Base-by-base conservation (phyloP, 495 filamentous ascomycete genomes). In the Neurospora cerealis region DNA sequence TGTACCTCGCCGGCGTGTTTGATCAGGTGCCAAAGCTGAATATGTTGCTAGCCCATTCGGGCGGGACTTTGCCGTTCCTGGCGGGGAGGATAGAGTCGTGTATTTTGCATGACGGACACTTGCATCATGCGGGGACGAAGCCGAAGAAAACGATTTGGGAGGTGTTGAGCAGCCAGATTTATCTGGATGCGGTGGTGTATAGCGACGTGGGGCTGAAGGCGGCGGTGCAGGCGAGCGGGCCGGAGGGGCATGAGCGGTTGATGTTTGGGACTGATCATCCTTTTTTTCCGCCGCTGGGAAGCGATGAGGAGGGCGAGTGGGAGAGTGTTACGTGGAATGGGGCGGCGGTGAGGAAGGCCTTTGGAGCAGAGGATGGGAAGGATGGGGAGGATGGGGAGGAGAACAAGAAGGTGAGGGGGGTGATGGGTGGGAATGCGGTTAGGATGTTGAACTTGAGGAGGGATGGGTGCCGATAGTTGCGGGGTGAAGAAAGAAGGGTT, bases 201-300 rank as follows among this genome's bases (percentile, higher is more conserved):
- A n/a, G n/a, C n/a, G 85, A 88, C 37, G 89, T 92, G 17, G 93
- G 92, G 0, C 77, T 97, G 41, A 90, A 91, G 77, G 92, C 93
- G 4, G 94, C 94, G 1, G 84, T 93, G 5, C 86, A 87, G 17
- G 86, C 87, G 0, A 86, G 86, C 17, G 90, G 90, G 0, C 83
- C 83, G 4, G 90, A 92, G 77, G 90, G 90, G 0, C 82, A 83
- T 10, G 91, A 93, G 75, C 85, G 93, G 75, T 77, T 95, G 38
- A 86, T 95, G 78, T 95, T 97, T 85, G 94, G 93, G 24, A 97
- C 93, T 3, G 95, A 97, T 81, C 93, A 97, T 83, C 95, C 95
- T 0, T 98, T 98, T 83, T 98, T 97, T 82, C 95, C 95, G 40
- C 94, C 94, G 2, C 76, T 97, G 17, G 85, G 84, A 34, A 86